Evolutionary conservation across 164 flowering plant genomes (phyloP), one percentile per base, ranked within the genome.

Genomic region (Macadamia tetraphylla): DNA sequence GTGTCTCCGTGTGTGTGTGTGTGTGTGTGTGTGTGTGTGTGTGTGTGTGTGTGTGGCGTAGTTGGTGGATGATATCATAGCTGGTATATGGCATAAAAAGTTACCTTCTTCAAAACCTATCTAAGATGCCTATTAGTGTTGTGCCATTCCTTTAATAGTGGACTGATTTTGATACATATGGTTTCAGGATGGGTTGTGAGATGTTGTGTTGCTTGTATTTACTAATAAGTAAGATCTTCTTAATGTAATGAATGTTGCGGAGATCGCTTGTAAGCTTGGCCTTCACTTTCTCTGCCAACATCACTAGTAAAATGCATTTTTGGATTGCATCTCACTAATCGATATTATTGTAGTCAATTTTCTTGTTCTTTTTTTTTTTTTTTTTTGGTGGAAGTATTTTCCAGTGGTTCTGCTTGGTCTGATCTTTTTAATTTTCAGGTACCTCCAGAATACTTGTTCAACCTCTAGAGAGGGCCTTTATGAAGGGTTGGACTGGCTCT

Each of bases 221-320:
- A 97, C 98, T 35, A 93, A 93, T 92, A 93, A 93, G 71, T 97
- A 93, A 79, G 98, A 93, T 87, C 96, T 93, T 80, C 98, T 97
- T 0, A 93, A 93, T 81, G 98, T 97, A 69, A 93, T 93, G 98
- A 93, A 91, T 84, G 98, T 94, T 77, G 97, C 98, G 60, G 98
- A 93, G 77, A 90, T 93, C 31, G 91, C 98, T 70, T 97, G 91
- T 72, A 93, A 91, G 84, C 97, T 93, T 73, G 98, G 98, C 17
- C 92, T 93, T 63, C 95, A 90, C 67, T 93, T 97, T 52, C 90
- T 93, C 67, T 79, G 98, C 44, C 97, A 89, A 81, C 97, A 95
- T 43, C 89, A 82, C 80, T 85, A 87, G 89, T 85, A 80, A 64
- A 2, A 35, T 35, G 40, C 5, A 2, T 5, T 35, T 35, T 5